phyloP scores from a whole-genome alignment of 2,329 filamentous ascomycete species.

The Blumeriella jaapii region DNA sequence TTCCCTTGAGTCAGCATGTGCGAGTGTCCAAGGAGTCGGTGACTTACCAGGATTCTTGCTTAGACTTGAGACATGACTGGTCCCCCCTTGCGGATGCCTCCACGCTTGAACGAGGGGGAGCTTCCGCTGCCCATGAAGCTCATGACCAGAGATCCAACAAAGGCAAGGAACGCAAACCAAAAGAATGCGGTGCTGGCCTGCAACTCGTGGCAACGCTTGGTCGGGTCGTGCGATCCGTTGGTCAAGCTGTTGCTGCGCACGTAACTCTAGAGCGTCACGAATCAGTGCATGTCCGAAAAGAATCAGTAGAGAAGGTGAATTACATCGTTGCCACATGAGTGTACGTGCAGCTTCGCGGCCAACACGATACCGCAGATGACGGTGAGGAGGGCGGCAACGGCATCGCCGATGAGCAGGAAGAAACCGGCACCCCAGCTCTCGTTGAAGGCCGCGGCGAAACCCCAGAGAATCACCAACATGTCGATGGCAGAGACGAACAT shows the following conservation, averaged over 20 bases:
- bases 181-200: slow-evolving; percentile 66
- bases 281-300: no score
- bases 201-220: slow-evolving; percentile 61
- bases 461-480: slow-evolving; percentile 54
- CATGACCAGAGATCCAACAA: slow-evolving; percentile 45
- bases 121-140: slow-evolving; percentile 8
- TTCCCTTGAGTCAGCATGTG: no score
- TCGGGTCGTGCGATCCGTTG: slow-evolving; percentile 41
- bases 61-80: slow-evolving; percentile 46
- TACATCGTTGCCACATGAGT: slow-evolving; percentile 54
- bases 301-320: no score
- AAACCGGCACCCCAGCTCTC: slow-evolving; percentile 39
- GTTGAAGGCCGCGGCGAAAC: slow-evolving; percentile 44
- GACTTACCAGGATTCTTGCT: slow-evolving; percentile 15
- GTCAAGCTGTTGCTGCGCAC: slow-evolving; percentile 44
- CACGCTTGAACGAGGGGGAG: slow-evolving; percentile 10
- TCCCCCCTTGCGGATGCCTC: slow-evolving; percentile 33
- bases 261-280: slow-evolving; percentile 27
- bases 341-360: slow-evolving; percentile 54
- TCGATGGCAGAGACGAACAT: slow-evolving; percentile 59
- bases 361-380: slow-evolving; percentile 61
- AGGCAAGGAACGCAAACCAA: slow-evolving; percentile 64
- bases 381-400: slow-evolving; percentile 48
- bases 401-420: slow-evolving; percentile 44
- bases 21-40: no score